Percentiles rank a stretch among this genome's conserved stretches.
These are phyloP conservation scores for Fusarium sp. DNA, from an alignment of 2,329 filamentous ascomycete genomes.

Conservation along the genomic window DNA sequence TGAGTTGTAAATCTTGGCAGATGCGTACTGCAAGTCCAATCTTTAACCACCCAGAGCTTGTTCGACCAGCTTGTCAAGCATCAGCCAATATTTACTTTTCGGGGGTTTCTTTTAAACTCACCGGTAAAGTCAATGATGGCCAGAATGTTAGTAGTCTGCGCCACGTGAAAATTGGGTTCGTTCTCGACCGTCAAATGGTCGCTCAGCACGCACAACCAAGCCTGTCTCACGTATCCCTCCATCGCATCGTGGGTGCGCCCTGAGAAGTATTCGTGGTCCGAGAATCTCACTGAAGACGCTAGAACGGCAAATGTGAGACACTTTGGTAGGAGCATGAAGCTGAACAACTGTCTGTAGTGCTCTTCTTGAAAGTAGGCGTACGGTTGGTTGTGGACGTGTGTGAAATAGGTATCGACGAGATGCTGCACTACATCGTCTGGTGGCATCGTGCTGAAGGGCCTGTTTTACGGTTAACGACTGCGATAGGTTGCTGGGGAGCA, in stretches of 20 bases:
- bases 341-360: background rate
- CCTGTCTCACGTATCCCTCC: background rate
- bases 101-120: background rate
- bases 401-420: background rate
- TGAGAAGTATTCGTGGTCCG: background rate
- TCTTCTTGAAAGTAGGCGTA: background rate
- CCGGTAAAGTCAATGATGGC: background rate
- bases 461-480: accelerated
- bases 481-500: accelerated
- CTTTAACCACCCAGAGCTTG: background rate
- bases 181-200: background rate
- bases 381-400: background rate
- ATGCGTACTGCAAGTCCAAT: background rate
- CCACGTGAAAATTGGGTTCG: background rate
- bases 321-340: background rate
- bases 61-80: background rate
- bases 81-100: background rate
- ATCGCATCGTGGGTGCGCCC: background rate
- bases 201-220: background rate
- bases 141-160: background rate
- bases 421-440: background rate
- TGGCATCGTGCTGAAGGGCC: background rate
- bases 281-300: background rate
- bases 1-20: background rate
- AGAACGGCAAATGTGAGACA: background rate